phyloP scores from a whole-genome alignment of 2,329 filamentous ascomycete species.

The Colletotrichum australisinense region DNA sequence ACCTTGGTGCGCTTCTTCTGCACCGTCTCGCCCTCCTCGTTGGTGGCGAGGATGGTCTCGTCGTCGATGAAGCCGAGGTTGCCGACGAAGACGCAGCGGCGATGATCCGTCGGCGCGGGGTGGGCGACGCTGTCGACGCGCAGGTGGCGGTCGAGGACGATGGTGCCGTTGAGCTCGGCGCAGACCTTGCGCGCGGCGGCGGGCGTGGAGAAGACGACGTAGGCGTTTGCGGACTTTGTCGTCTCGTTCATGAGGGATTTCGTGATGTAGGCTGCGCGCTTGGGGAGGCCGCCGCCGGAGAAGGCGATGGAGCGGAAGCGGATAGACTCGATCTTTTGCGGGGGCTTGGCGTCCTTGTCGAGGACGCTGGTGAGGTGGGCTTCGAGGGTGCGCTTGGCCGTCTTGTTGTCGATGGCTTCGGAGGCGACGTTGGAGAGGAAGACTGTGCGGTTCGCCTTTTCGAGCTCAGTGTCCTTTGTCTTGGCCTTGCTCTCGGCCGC shows the following conservation, averaged over 20 bases:
- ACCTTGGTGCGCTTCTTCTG: slow-evolving; percentile 80
- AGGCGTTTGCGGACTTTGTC: slow-evolving; percentile 93
- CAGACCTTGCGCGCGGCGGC: slow-evolving; percentile 82
- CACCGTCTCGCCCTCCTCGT: slow-evolving; percentile 73
- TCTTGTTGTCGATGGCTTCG: slow-evolving; percentile 83
- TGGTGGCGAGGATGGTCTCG: slow-evolving; percentile 77
- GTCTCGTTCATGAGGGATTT: slow-evolving; percentile 92
- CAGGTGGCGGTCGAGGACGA: slow-evolving; percentile 87
- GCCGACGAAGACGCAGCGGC: slow-evolving; percentile 94
- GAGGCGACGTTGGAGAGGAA: slow-evolving; percentile 93
- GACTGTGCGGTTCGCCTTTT: slow-evolving; percentile 89
- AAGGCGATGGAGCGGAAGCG: slow-evolving; percentile 96
- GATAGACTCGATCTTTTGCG: slow-evolving; percentile 86
- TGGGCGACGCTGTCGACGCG: slow-evolving; percentile 93
- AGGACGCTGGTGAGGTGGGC: slow-evolving; percentile 84
- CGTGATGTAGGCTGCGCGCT: slow-evolving; percentile 93
- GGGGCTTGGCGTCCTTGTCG: slow-evolving; percentile 58
- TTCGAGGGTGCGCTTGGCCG: slow-evolving; percentile 81
- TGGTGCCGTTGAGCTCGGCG: slow-evolving; percentile 82
- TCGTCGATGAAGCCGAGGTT: slow-evolving; percentile 97
- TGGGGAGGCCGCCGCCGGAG: slow-evolving; percentile 79
- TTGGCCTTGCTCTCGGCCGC: slow-evolving; percentile 61
- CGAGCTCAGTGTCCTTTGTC: slow-evolving; percentile 68
- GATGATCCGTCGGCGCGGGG: slow-evolving; percentile 83
- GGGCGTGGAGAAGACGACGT: slow-evolving; percentile 85